Evolutionary conservation across 1,139 yeast species (phyloP).

Genomic region (Sugiyamaella neomexicana): DNA sequence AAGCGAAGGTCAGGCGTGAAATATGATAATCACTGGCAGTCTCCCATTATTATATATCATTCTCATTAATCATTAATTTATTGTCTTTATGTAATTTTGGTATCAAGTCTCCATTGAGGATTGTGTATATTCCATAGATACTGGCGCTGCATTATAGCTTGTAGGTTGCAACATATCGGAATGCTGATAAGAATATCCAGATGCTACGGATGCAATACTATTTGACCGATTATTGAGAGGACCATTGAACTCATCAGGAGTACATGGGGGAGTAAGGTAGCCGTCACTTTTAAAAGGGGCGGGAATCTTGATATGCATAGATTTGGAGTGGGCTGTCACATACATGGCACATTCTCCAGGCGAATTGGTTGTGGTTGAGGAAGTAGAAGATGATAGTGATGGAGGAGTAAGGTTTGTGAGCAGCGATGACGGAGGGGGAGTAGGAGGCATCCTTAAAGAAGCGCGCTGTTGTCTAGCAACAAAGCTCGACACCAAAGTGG

Average conservation of each 20-base stretch:
- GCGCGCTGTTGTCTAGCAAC: constrained; percentile 29
- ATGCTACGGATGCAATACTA: constrained; percentile 8
- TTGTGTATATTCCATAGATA: constrained; percentile 19
- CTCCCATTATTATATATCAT: too few species aligned
- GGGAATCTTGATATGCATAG: constrained; percentile 18
- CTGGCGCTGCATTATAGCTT: constrained; percentile 2
- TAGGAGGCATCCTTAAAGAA: constrained; percentile 26
- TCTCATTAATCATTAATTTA: constrained; percentile 9
- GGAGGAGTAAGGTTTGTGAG: constrained; percentile 15
- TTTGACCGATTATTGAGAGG: constrained; percentile 11
- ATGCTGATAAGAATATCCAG: constrained; percentile 11
- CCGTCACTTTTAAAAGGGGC: constrained; percentile 25
- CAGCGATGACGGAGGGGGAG: constrained; percentile 27
- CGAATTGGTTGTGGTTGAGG: constrained; percentile 18
- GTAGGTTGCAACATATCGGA: background rate
- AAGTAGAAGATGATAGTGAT: constrained; percentile 15
- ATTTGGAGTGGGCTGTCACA: constrained; percentile 4
- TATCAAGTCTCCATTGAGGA: constrained; percentile 15
- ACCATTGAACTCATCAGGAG: constrained; percentile 32
- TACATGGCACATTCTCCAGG: constrained; percentile 18
- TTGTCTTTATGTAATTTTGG: background rate
- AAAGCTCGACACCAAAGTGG: constrained; percentile 35
- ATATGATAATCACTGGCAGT: too few species aligned
- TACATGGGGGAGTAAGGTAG: constrained; percentile 39
- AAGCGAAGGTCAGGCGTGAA: too few species aligned